phyloP scores from a whole-genome alignment of 768 basidiomycete genomes.

The Lactifluus echinatus region DNA sequence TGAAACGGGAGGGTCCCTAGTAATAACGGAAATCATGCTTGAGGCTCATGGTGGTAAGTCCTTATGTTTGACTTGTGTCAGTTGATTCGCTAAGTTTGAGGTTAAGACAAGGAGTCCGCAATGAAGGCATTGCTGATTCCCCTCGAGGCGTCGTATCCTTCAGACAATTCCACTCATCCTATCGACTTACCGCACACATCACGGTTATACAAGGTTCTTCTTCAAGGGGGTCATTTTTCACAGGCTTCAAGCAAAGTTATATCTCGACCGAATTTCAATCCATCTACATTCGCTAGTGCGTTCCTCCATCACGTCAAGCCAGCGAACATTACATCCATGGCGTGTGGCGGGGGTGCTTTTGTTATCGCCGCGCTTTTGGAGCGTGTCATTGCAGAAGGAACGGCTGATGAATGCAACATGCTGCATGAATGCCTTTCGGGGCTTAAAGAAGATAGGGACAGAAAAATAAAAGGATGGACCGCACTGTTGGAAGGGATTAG shows the following conservation, averaged over 20 bases:
- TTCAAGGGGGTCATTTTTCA: slow-evolving; percentile 87
- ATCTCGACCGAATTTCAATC: slow-evolving; percentile 45
- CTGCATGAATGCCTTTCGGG: slow-evolving; percentile 2
- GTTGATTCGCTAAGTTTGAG: background rate
- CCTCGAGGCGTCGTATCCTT: slow-evolving; percentile 48
- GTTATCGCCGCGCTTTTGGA: slow-evolving; percentile 68
- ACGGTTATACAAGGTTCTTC: slow-evolving; percentile 77
- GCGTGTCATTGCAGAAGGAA: slow-evolving; percentile 30
- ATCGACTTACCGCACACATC: slow-evolving; percentile 80
- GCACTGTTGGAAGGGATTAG: slow-evolving; percentile 2
- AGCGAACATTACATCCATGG: slow-evolving; percentile 47
- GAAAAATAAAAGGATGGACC: slow-evolving; percentile 7
- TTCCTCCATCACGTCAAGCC: slow-evolving; percentile 49
- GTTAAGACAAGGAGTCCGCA: slow-evolving; percentile 60
- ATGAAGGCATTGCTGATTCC: slow-evolving; percentile 51
- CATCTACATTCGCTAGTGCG: slow-evolving; percentile 46
- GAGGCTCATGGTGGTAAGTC: slow-evolving; percentile 73
- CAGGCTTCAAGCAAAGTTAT: slow-evolving; percentile 49
- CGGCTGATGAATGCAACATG: slow-evolving; percentile 1
- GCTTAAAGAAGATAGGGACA: background rate
- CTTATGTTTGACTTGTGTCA: background rate
- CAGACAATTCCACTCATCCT: slow-evolving; percentile 49
- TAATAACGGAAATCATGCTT: slow-evolving; percentile 77
- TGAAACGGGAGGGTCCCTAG: slow-evolving; percentile 73
- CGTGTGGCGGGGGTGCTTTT: slow-evolving; percentile 58